Evolutionary conservation across 225 moss, liverwort and hornwort genomes (phyloP), one percentile per base, ranked within the genome.

Genomic region (Rhytidiadelphus loreus): DNA sequence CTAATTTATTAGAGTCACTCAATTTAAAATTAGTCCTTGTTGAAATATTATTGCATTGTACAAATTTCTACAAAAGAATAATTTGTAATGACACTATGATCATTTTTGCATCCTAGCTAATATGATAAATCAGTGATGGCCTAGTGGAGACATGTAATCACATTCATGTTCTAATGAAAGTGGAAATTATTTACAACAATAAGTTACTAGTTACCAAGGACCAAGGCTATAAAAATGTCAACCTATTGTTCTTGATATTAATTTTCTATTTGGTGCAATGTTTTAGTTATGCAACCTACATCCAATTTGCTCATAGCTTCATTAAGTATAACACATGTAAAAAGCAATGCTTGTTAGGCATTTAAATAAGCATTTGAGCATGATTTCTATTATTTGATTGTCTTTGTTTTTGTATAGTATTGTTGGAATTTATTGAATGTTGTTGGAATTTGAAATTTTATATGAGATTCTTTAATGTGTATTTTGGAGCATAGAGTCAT

Each of bases 331-430:
- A 41, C 0, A 70, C 14, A 70, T 1, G 14, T 24, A 3, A 8
- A 25, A 41, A 25, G 8, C 5, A 41, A 70, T 0, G 1, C 8
- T 23, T 0, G 3, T 15, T 43, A 43, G 9, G 5, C 43, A 16
- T 41, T 41, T 25, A 16, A 41, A 43, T 43, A 43, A 43, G 15
- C 8, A 41, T 71, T 43, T 71, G 26, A 26, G 41, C 2, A 43
- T 39, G 13, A 4, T 25, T 15, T 25, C 8, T 25, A 43, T 43
- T 41, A 43, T 71, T 71, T 2, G 5, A 3, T 16, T 29, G 18
- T 44, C 17, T 72, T 44, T n/a, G n/a, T 28, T 44, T 8, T 65
- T 37, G 6, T 26, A 26, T 28, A 43, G 16, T 72, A 0, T 44
- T 28, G 16, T 43, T 72, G 6, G 15, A 71, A 41, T 43, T 71